These are phyloP conservation scores for Coemansia sp. DNA, from an alignment of 192 early-diverging fungal species.

Conservation along the genomic window DNA sequence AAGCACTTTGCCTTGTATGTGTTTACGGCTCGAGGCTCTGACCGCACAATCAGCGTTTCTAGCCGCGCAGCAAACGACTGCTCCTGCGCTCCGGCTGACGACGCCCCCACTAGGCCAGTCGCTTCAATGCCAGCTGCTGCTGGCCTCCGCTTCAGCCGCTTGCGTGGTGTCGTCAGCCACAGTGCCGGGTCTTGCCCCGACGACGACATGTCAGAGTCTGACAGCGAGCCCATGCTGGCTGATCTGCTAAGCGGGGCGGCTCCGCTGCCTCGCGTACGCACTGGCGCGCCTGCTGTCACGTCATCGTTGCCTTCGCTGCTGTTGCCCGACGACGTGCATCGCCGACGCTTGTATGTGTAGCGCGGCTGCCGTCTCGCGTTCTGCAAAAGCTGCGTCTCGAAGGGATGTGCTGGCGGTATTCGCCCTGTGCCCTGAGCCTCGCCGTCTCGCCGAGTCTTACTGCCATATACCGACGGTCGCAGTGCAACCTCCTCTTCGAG, in stretches of 20 bases:
- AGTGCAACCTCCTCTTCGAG: constrained; percentile 30
- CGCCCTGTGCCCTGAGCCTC: not conserved
- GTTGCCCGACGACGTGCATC: constrained; percentile 8
- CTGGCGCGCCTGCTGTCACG: not conserved
- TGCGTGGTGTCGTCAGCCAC: constrained; percentile 52
- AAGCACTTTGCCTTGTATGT: constrained; percentile 33
- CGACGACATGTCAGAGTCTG: constrained; percentile 26
- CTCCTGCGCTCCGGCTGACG: not conserved
- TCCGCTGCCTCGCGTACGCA: not conserved
- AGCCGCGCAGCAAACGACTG: constrained; percentile 39
- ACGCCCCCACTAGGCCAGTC: not conserved
- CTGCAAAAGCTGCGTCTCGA: constrained; percentile 11
- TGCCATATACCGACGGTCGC: constrained; percentile 19
- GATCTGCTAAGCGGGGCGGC: constrained; percentile 8
- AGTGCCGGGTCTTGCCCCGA: constrained; percentile 36
- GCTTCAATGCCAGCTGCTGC: not conserved
- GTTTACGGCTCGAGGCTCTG: constrained; percentile 8
- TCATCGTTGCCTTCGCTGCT: constrained; percentile 9
- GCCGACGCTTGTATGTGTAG: constrained; percentile 46
- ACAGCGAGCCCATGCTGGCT: constrained; percentile 31
- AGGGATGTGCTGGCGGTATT: constrained; percentile 39
- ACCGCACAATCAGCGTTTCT: constrained; percentile 31
- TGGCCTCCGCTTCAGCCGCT: constrained; percentile 20
- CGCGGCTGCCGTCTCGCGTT: constrained; percentile 17
- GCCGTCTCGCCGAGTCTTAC: not conserved